Evolutionary conservation across 2,329 filamentous ascomycete species (phyloP).

Genomic region (Ascochyta koolunga): DNA sequence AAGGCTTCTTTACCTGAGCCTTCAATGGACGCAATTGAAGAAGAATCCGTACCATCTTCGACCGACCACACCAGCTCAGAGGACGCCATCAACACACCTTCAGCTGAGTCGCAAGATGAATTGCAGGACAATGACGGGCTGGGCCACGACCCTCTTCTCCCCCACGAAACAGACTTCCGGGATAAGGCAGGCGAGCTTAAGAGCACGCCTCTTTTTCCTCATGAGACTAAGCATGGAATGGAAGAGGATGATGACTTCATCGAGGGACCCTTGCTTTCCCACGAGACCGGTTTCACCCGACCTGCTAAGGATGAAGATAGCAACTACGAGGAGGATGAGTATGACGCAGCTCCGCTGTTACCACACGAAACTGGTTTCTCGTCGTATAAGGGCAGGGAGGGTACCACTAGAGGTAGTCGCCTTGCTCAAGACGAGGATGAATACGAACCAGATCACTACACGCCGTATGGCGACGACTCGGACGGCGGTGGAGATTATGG

Average conservation of each 20-base stretch:
- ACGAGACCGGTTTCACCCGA: constrained; percentile 22
- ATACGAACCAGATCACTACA: constrained; percentile 19
- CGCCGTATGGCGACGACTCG: constrained; percentile 12
- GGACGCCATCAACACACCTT: constrained; percentile 25
- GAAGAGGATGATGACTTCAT: constrained; percentile 13
- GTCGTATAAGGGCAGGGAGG: constrained; percentile 19
- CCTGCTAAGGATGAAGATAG: neutral
- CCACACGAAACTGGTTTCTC: constrained; percentile 44
- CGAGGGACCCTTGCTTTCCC: constrained; percentile 26
- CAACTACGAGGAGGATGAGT: constrained; percentile 29
- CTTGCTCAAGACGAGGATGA: constrained; percentile 11
- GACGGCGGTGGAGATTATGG: constrained; percentile 2
- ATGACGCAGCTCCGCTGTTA: constrained; percentile 42
- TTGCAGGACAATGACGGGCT: constrained; percentile 4
- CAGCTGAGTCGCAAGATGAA: constrained; percentile 20
- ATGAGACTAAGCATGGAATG: constrained; percentile 12
- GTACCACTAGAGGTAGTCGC: constrained; percentile 23
- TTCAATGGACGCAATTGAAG: constrained; percentile 25
- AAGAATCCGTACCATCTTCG: constrained; percentile 25
- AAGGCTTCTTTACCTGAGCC: constrained; percentile 5
- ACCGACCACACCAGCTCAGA: constrained; percentile 29
- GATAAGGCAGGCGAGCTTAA: constrained; percentile 15
- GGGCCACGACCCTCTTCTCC: constrained; percentile 22
- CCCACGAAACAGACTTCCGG: constrained; percentile 26
- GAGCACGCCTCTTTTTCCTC: constrained; percentile 19